Base-by-base conservation (phyloP, 805 yeast genomes). In the Monosporozyma servazzii region DNA sequence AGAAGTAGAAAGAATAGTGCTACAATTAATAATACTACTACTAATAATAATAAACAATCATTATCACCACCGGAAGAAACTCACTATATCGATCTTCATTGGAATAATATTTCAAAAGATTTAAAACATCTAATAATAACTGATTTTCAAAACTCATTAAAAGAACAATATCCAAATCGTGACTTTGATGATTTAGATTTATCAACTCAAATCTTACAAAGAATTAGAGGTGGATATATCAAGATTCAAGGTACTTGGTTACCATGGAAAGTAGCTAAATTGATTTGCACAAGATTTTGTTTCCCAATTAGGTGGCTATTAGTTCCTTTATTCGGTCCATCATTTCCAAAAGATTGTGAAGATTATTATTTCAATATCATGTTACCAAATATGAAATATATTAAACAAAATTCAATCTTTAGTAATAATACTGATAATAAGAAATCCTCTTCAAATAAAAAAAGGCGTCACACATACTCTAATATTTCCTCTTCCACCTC, bases 221-320 rank as follows among this genome's bases (percentile, higher is more conserved):
- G 96, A 48, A 88, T 89, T 15, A 73, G 96, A 51, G 97, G 97
- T 46, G 97, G 96, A 2, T 88, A 81, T 60, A 75, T 90, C 56
- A 89, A 88, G 72, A 88, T 90, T 57, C 97, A 89, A 70, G 97
- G 97, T 2, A 88, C 96, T 8, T 90, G 96, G 96, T 69, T 89
- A 40, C 91, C 96, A 2, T 84, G 70, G 62, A 77, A 76, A 10
- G 73, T 86, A 0, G 88, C 95, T 25, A 75, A 74, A 54, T 69
- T 78, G 29, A 71, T 89, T 49, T 91, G 96, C 4, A 67, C 79
- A 31, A 77, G 85, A 50, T 86, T 88, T 59, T 87, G 95, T 70
- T 88, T 77, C 67, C 80, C 82, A 53, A 84, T 90, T 44, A 73
- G 96, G 52, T 85, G 73, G 64, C 79, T 86, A 23, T 70, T 89